A percentile compares a stretch with the other conserved stretches of the same genome.
Evolutionary conservation across 495 filamentous ascomycete species (phyloP).

Genomic region (Tuber aestivum): DNA sequence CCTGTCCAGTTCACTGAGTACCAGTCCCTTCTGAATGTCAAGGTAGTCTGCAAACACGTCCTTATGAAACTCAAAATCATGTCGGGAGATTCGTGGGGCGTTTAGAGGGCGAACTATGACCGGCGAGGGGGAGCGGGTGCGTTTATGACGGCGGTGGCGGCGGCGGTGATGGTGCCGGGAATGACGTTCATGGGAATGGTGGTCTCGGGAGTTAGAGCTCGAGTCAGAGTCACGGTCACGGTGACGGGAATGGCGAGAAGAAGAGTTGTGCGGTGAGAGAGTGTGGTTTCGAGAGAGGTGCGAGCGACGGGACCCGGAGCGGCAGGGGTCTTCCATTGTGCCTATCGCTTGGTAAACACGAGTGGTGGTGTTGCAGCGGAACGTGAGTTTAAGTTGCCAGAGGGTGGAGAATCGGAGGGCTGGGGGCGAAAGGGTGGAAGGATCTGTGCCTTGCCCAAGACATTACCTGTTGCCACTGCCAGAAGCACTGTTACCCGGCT

Average conservation of each 20-base stretch:
- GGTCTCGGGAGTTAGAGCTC: slow-evolving; percentile 10
- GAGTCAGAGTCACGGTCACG: slow-evolving; percentile 20
- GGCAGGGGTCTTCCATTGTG: slow-evolving; percentile 13
- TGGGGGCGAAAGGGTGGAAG: neutral
- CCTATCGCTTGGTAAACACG: slow-evolving; percentile 13
- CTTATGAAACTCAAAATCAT: slow-evolving; percentile 57
- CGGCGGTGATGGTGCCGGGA: slow-evolving; percentile 6
- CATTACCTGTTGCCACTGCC: too few species aligned
- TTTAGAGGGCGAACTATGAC: slow-evolving; percentile 57
- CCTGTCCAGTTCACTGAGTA: slow-evolving; percentile 59
- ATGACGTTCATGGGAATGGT: slow-evolving; percentile 1
- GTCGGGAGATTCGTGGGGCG: slow-evolving; percentile 58
- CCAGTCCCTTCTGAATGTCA: slow-evolving; percentile 75
- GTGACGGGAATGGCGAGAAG: slow-evolving; percentile 16
- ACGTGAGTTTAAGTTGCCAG: neutral
- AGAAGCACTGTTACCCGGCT: neutral
- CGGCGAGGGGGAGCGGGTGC: slow-evolving; percentile 26
- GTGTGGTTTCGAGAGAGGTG: slow-evolving; percentile 11
- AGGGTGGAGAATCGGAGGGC: neutral
- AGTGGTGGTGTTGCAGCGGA: neutral
- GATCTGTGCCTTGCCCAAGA: neutral
- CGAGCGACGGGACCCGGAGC: slow-evolving; percentile 9
- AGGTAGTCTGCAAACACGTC: slow-evolving; percentile 81
- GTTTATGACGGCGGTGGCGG: slow-evolving; percentile 22
- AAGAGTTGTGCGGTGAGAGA: slow-evolving; percentile 11